phyloP scores from a whole-genome alignment of 2,329 filamentous ascomycete genomes.

The Laburnicola sp. region DNA sequence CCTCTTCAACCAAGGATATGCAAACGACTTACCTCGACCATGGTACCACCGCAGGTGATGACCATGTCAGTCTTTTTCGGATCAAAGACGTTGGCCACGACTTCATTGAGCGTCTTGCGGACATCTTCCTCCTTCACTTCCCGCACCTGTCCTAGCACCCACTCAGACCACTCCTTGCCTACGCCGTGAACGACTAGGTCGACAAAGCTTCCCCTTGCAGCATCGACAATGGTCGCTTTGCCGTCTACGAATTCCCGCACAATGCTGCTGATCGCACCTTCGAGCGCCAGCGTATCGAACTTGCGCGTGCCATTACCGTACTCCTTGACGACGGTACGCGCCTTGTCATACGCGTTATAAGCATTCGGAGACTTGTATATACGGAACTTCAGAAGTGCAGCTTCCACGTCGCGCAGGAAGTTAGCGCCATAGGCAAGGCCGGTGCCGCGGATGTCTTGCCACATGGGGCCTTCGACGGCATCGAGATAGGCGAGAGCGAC shows the following conservation, averaged over 20 bases:
- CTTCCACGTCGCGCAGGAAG: conserved; percentile 76
- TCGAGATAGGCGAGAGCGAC: conserved; percentile 92
- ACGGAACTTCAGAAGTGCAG: conserved; percentile 78
- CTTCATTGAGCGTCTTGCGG: conserved; percentile 69
- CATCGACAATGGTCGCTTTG: conserved; percentile 79
- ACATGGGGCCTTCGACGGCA: conserved; percentile 89
- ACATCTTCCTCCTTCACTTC: conserved; percentile 77
- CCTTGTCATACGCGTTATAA: conserved; percentile 80
- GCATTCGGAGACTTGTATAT: conserved; percentile 90
- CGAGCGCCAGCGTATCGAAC: conserved; percentile 80
- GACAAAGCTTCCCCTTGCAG: conserved; percentile 82
- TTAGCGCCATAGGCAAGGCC: conserved; percentile 88
- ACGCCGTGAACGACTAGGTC: conserved; percentile 77
- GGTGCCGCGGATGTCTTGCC: conserved; percentile 89
- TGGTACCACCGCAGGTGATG: conserved; percentile 81
- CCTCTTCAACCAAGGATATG: conserved; percentile 8
- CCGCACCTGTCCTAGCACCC: conserved; percentile 75
- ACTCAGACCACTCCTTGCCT: conserved; percentile 74
- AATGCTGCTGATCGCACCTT: conserved; percentile 88
- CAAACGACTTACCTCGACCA: conserved; percentile 71
- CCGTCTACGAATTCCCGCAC: conserved; percentile 86
- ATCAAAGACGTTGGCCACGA: conserved; percentile 79
- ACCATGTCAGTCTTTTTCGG: conserved; percentile 81
- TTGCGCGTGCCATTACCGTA: conserved; percentile 71
- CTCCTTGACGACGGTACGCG: conserved; percentile 72